Conservation (phyloP, 2,329 filamentous ascomycete genomes). For the Pseudogymnoascus sp. region DNA sequence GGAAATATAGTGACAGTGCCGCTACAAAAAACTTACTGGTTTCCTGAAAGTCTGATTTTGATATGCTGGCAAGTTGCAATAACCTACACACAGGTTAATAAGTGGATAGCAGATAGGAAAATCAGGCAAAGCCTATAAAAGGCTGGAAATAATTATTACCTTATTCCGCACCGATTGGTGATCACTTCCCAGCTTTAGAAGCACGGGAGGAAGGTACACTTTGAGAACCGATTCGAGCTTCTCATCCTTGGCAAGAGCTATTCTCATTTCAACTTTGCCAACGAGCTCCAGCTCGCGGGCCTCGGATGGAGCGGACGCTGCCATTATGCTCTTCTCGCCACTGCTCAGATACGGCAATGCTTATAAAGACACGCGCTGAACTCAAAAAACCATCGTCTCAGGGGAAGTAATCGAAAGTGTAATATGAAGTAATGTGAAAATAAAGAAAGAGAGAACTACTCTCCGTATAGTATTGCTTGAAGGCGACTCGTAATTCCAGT, state of each 20-base stretch:
- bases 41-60: constrained; percentile 43
- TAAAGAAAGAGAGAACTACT: neutral
- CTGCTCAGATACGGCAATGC: neutral
- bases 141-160: constrained; percentile 32
- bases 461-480: neutral
- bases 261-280: constrained; percentile 69
- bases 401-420: constrained; percentile 1
- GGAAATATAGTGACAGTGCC: constrained; percentile 2
- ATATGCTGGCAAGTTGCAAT: constrained; percentile 65
- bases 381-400: constrained; percentile 1
- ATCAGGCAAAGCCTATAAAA: constrained; percentile 6
- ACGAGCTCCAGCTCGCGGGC: constrained; percentile 73
- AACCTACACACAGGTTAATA: constrained; percentile 36
- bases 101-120: constrained; percentile 23
- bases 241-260: constrained; percentile 69
- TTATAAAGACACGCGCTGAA: constrained; percentile 1
- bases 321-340: constrained; percentile 8
- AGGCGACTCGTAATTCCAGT: neutral
- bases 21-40: constrained; percentile 24
- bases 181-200: constrained; percentile 80
- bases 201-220: constrained; percentile 69
- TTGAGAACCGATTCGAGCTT: constrained; percentile 73
- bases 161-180: constrained; percentile 74
- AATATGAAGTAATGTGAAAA: neutral
- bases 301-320: constrained; percentile 33